These are phyloP conservation scores for Wallacemonas sp. DNA, from an alignment of 208 protist genomes.

Conservation along the genomic window DNA sequence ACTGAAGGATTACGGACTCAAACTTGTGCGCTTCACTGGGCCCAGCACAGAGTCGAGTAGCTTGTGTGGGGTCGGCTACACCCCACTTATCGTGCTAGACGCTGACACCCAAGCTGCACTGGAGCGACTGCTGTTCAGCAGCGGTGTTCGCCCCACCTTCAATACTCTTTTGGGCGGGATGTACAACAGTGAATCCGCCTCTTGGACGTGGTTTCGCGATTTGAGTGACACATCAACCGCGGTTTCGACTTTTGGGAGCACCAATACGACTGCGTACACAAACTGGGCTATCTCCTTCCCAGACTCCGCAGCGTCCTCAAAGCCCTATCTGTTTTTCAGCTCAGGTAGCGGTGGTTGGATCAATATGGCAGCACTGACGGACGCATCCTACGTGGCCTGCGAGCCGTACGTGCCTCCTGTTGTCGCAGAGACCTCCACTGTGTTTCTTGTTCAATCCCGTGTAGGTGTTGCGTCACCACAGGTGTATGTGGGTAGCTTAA, in stretches of 20 bases:
- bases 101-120: neutral
- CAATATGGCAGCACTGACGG: neutral
- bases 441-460: constrained; percentile 4
- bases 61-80: constrained; percentile 9
- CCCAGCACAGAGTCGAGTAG: neutral
- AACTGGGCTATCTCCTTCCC: neutral
- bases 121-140: neutral
- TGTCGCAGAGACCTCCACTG: neutral
- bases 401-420: neutral
- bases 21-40: neutral
- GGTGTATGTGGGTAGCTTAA: constrained; percentile 2
- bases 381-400: constrained; percentile 1
- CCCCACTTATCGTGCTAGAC: constrained; percentile 5
- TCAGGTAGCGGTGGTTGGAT: neutral
- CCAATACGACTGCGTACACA: neutral
- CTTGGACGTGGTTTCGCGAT: neutral
- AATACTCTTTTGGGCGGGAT: neutral
- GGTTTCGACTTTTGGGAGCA: constrained; percentile 8
- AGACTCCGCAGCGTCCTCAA: no score
- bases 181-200: neutral
- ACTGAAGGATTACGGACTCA: constrained; percentile 7
- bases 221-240: neutral
- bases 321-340: no score
- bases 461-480: neutral
- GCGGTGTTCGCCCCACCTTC: neutral